A percentile compares a stretch with the other conserved stretches of the same genome.
Evolutionary conservation across 2,329 filamentous ascomycete genomes (phyloP).

Genomic region (Cercospora beticola): DNA sequence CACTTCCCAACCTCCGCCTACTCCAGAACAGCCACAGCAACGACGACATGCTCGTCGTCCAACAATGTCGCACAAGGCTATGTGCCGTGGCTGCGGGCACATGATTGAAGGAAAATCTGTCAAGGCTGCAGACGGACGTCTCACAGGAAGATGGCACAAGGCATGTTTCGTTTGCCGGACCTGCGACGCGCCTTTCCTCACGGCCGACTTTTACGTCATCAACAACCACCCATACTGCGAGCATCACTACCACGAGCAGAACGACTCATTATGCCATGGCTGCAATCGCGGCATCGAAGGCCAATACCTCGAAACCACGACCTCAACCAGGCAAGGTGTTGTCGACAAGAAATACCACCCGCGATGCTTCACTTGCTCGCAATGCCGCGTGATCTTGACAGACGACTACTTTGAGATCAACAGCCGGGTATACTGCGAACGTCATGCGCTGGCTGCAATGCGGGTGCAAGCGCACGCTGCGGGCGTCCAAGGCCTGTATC

Average conservation of each 20-base stretch:
- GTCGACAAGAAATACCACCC: slow-evolving; percentile 77
- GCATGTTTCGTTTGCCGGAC: slow-evolving; percentile 89
- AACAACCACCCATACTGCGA: slow-evolving; percentile 86
- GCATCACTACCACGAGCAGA: slow-evolving; percentile 87
- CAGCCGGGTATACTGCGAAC: slow-evolving; percentile 79
- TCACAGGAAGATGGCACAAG: slow-evolving; percentile 94
- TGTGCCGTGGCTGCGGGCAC: slow-evolving; percentile 78
- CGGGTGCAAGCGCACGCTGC: slow-evolving; percentile 30
- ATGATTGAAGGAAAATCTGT: slow-evolving; percentile 87
- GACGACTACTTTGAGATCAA: slow-evolving; percentile 91
- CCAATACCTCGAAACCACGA: slow-evolving; percentile 76
- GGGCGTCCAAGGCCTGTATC: slow-evolving; percentile 14
- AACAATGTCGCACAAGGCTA: slow-evolving; percentile 54
- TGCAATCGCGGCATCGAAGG: slow-evolving; percentile 90
- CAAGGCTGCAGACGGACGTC: slow-evolving; percentile 84
- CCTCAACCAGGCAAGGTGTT: slow-evolving; percentile 45
- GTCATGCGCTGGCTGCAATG: slow-evolving; percentile 64
- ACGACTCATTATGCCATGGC: slow-evolving; percentile 77
- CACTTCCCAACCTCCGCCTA: slow-evolving; percentile 21
- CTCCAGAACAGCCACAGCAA: slow-evolving; percentile 17
- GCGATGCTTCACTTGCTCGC: slow-evolving; percentile 78
- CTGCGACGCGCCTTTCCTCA: slow-evolving; percentile 77
- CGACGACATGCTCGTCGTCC: slow-evolving; percentile 2
- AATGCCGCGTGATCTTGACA: slow-evolving; percentile 70
- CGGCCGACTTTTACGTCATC: slow-evolving; percentile 88